Evolutionary conservation across 225 moss, liverwort and hornwort species (phyloP).

Genomic region (Takakia lepidozioides): DNA sequence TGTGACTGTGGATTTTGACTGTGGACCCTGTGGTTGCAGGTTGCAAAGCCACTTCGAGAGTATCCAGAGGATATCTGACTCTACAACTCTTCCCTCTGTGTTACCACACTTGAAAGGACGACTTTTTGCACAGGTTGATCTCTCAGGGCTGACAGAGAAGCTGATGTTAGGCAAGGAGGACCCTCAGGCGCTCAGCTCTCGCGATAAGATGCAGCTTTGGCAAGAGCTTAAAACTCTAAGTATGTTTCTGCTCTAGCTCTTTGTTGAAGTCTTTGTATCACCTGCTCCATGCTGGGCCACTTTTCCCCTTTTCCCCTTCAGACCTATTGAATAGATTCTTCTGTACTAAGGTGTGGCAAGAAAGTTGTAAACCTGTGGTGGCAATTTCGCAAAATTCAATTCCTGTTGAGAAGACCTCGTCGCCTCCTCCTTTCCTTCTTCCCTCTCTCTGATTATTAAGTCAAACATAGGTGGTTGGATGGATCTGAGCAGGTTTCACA

Average conservation of each 20-base stretch:
- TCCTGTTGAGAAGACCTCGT: too few species aligned
- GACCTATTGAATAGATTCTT: too few species aligned
- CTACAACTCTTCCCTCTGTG: conserved; percentile 83
- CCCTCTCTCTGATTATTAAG: conserved; percentile 3
- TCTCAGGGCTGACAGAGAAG: conserved; percentile 82
- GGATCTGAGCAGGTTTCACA: conserved; percentile 63
- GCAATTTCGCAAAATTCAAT: too few species aligned
- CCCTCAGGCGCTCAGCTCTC: conserved; percentile 66
- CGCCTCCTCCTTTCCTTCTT: conserved; percentile 7
- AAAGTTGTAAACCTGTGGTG: too few species aligned
- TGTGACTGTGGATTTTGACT: too few species aligned
- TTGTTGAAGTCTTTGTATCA: background rate
- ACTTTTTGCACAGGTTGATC: conserved; percentile 71
- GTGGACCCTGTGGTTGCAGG: too few species aligned
- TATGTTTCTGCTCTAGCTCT: conserved; percentile 26
- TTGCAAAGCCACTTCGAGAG: conserved; percentile 96
- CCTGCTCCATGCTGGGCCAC: background rate
- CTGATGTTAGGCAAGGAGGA: conserved; percentile 81
- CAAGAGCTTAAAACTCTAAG: conserved; percentile 93
- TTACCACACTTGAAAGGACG: conserved; percentile 82
- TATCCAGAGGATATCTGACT: conserved; percentile 94
- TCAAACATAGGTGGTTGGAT: too few species aligned
- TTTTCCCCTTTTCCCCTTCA: background rate
- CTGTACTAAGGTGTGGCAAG: too few species aligned
- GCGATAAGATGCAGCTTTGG: conserved; percentile 86